phyloP scores from a whole-genome alignment of 2,329 filamentous ascomycete species.

The Colletotrichum cordylinicola region DNA sequence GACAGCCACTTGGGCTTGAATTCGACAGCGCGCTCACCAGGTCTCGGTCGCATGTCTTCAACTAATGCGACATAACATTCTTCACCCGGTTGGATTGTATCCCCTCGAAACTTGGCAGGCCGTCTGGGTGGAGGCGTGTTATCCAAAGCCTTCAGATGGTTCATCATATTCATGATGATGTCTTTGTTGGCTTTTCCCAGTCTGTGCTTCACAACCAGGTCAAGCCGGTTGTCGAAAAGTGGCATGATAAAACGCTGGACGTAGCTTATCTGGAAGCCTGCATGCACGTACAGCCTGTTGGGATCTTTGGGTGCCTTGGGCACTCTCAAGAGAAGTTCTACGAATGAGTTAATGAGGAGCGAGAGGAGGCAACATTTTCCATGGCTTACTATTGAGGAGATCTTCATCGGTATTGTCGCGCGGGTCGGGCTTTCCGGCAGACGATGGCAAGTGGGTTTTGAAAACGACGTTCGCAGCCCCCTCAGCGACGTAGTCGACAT shows the following conservation, averaged over 20 bases:
- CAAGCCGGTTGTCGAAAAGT: slow-evolving; percentile 51
- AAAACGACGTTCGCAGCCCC: slow-evolving; percentile 79
- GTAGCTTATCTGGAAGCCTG: slow-evolving; percentile 44
- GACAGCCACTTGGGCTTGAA: slow-evolving; percentile 88
- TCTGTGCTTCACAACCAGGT: slow-evolving; percentile 60
- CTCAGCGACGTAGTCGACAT: slow-evolving; percentile 59
- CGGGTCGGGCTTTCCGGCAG: not conserved
- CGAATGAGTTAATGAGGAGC: slow-evolving; percentile 27
- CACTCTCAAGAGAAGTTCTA: slow-evolving; percentile 38
- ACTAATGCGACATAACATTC: slow-evolving; percentile 61
- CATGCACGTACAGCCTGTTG: slow-evolving; percentile 45
- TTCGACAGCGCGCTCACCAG: slow-evolving; percentile 56
- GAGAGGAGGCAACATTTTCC: not conserved
- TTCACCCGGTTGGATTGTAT: not conserved
- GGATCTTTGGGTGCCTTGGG: slow-evolving; percentile 35
- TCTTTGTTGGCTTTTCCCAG: slow-evolving; percentile 51
- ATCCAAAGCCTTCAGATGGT: slow-evolving; percentile 30
- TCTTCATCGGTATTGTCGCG: not conserved
- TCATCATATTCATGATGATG: slow-evolving; percentile 48
- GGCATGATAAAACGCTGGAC: slow-evolving; percentile 60
- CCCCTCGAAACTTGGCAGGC: slow-evolving; percentile 44
- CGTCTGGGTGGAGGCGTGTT: not conserved
- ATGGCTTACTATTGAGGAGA: not conserved
- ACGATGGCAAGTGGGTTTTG: slow-evolving; percentile 42
- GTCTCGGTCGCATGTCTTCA: slow-evolving; percentile 69